Conservation (phyloP, 805 yeast species). For the Komagataella phaffii region DNA sequence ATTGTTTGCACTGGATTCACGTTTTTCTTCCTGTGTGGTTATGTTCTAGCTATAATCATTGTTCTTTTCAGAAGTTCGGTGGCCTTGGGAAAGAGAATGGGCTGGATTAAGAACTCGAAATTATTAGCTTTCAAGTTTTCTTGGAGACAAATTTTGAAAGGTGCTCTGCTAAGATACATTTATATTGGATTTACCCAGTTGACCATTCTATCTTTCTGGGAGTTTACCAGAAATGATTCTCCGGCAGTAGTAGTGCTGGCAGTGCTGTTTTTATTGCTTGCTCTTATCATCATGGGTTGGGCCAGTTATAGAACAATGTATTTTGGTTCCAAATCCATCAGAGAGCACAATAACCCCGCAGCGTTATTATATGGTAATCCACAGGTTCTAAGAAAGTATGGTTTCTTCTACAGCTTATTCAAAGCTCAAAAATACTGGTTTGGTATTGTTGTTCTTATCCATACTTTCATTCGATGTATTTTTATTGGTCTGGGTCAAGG, state of each 20-base stretch:
- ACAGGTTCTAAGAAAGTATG: slow-evolving; percentile 60
- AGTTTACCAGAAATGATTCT: slow-evolving; percentile 69
- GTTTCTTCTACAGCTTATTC: slow-evolving; percentile 84
- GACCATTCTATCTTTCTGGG: slow-evolving; percentile 73
- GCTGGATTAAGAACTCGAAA: slow-evolving; percentile 35
- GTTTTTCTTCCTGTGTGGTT: slow-evolving; percentile 67
- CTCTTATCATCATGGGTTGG: slow-evolving; percentile 49
- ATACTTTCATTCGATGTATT: slow-evolving; percentile 51
- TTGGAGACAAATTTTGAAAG: slow-evolving; percentile 56
- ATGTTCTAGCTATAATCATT: slow-evolving; percentile 51
- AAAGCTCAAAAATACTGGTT: slow-evolving; percentile 76
- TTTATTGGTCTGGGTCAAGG: slow-evolving; percentile 71
- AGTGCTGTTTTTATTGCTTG: slow-evolving; percentile 49
- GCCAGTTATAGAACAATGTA: slow-evolving; percentile 48
- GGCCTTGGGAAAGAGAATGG: slow-evolving; percentile 30
- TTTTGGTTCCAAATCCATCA: slow-evolving; percentile 51
- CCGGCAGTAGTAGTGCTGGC: slow-evolving; percentile 83
- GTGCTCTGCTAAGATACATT: slow-evolving; percentile 65
- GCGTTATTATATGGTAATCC: slow-evolving; percentile 76
- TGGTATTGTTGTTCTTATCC: slow-evolving; percentile 49
- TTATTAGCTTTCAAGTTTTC: slow-evolving; percentile 35
- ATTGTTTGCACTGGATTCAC: slow-evolving; percentile 82
- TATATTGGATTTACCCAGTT: slow-evolving; percentile 81
- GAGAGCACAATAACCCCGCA: slow-evolving; percentile 65
- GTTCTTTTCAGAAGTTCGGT: slow-evolving; percentile 37